Evolutionary conservation across 2,329 filamentous ascomycete genomes (phyloP).

Genomic region (Emergomyces africanus): DNA sequence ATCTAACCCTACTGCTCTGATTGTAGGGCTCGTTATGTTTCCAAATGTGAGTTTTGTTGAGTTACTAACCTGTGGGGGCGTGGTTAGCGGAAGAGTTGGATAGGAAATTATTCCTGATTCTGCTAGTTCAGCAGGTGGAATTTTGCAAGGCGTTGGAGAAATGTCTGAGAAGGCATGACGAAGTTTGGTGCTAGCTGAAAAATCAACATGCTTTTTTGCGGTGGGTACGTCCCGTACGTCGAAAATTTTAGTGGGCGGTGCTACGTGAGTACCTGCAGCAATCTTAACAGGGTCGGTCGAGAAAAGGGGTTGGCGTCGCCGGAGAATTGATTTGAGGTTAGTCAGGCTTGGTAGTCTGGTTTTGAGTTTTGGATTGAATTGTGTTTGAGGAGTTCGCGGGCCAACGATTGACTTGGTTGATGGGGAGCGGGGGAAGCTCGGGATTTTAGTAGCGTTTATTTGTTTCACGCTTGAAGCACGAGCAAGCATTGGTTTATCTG

Average conservation of each 20-base stretch:
- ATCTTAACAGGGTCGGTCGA: conserved; percentile 47
- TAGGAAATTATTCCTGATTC: conserved; percentile 18
- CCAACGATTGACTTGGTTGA: conserved; percentile 38
- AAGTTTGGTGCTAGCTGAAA: conserved; percentile 56
- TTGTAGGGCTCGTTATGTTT: conserved; percentile 19
- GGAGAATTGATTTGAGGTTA: conserved; percentile 52
- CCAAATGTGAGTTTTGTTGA: conserved; percentile 6
- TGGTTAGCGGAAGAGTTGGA: conserved; percentile 25
- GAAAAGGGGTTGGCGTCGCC: conserved; percentile 45
- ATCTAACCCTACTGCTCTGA: conserved; percentile 30
- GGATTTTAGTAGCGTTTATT: conserved; percentile 41
- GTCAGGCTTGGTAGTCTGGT: conserved; percentile 37
- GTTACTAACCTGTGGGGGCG: conserved; percentile 19
- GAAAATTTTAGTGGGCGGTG: conserved; percentile 17
- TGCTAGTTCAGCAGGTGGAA: conserved; percentile 20
- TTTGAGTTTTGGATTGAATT: conserved; percentile 35
- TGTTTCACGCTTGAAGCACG: conserved; percentile 45
- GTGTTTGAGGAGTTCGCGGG: conserved; percentile 32
- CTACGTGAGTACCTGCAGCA: conserved; percentile 45
- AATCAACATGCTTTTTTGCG: conserved; percentile 68
- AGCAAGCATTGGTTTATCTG: conserved; percentile 62
- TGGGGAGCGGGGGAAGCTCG: conserved; percentile 39
- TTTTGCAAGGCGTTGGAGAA: conserved; percentile 32
- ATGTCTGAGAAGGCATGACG: conserved; percentile 22
- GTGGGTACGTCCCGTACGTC: conserved; percentile 49